Base-by-base conservation (phyloP, 2,329 filamentous ascomycete species). In the Trichoderma oligosporum region DNA sequence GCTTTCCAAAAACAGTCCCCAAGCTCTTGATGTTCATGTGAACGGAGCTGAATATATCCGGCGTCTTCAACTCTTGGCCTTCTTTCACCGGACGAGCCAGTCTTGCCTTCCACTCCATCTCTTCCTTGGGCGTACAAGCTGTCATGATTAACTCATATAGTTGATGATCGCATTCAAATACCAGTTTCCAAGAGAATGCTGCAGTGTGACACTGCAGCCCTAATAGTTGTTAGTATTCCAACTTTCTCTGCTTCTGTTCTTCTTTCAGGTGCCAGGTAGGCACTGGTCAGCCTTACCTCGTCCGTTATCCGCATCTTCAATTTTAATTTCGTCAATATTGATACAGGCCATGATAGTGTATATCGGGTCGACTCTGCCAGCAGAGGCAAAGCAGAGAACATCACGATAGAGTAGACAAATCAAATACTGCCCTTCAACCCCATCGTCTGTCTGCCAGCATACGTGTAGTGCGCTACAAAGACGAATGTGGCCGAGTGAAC, bases 111-210 rank as follows among this genome's bases (percentile, higher is more conserved):
- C 94, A 99, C 65, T 87, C 84, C 44, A 82, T 76, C 65, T 94
- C 90, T 69, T 99, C 93, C 38, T 81, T 83, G 0, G 84, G 78
- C 1, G 88, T 93, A 65, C 91, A 96, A 33, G 91, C 93, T 62
- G 88, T 95, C 74, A 96, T 79, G 38, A 97, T 84, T 14, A 96
- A 73, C 71, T 97, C 93, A 68, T 89, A 93, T 53, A 93, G 77
- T 59, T 88, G 84, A 62, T 88, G 82, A 57, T 87, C 80, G 62
- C 83, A 83, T 68, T 94, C 86, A 66, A 97, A 97, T 2, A 90
- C 79, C 9, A 97, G 67, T 69, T 97, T 99, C 93, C 92, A 97
- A 1, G 91, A 94, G 70, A 89, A 89, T 0, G 89, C 85, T 1
- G 89, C 89, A 3, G 88, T 89, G 61, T 94, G 87, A 66, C 91